Evolutionary conservation across 257 asterid species (phyloP).

Genomic region (Cruciata laevipes): DNA sequence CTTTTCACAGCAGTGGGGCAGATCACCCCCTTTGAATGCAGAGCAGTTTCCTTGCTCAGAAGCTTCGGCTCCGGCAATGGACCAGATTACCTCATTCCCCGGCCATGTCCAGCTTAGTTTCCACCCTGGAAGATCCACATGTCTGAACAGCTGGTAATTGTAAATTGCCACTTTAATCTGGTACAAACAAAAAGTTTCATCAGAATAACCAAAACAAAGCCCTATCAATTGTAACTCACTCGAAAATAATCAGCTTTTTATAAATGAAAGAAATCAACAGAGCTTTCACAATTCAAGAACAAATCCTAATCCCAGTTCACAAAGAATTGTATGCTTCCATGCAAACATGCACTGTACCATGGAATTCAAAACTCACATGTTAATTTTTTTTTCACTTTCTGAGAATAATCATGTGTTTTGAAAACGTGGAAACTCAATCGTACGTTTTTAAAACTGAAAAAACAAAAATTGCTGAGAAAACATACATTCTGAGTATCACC

Average conservation of each 20-base stretch:
- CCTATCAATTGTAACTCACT: too few species aligned
- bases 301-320: not conserved
- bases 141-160: constrained; percentile 72
- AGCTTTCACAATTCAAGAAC: not conserved
- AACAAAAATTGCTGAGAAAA: not conserved
- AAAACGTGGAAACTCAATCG: not conserved
- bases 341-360: constrained; percentile 5
- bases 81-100: constrained; percentile 58
- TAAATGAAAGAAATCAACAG: not conserved
- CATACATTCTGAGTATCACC: constrained; percentile 44
- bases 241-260: too few species aligned
- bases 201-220: not conserved
- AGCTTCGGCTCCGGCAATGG: constrained; percentile 56
- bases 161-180: constrained; percentile 46
- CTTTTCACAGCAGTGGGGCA: constrained; percentile 68
- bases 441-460: not conserved
- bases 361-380: not conserved
- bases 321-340: not conserved
- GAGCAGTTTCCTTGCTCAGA: constrained; percentile 79
- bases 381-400: not conserved
- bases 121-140: constrained; percentile 69
- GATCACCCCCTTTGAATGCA: constrained; percentile 26
- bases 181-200: not conserved
- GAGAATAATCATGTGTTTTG: not conserved
- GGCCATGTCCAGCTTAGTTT: constrained; percentile 65